Percentiles rank a stretch among this genome's conserved stretches.
phyloP scores from a whole-genome alignment of 257 asterid genomes.

The Ajuga chamaepitys region DNA sequence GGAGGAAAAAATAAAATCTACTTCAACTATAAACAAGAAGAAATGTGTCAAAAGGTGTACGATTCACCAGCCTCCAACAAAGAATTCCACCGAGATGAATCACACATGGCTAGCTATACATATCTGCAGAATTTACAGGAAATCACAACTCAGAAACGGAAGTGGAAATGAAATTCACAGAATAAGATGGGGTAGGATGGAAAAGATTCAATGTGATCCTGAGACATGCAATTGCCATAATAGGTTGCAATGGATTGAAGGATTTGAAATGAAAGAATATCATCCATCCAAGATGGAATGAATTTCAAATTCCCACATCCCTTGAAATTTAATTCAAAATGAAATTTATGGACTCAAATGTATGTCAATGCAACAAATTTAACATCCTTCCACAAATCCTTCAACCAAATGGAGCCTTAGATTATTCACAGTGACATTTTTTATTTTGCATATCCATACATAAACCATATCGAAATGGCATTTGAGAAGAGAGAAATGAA shows the following conservation, averaged over 20 bases:
- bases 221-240: not conserved
- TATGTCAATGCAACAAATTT: too few relatives aligned
- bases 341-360: too few relatives aligned
- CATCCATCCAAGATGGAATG: too few relatives aligned
- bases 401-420: too few relatives aligned
- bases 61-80: slow-evolving; percentile 11
- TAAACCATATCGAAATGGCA: not conserved
- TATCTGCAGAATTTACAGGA: slow-evolving; percentile 28
- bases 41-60: slow-evolving; percentile 3
- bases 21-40: slow-evolving; percentile 25
- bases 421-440: not conserved
- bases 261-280: too few relatives aligned
- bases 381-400: too few relatives aligned
- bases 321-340: too few relatives aligned
- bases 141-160: slow-evolving; percentile 4
- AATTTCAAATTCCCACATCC: too few relatives aligned
- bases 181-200: not conserved
- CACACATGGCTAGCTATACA: slow-evolving; percentile 27
- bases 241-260: too few relatives aligned
- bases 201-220: not conserved
- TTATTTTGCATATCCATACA: not conserved
- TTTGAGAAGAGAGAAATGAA: not conserved
- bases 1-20: slow-evolving; percentile 7
- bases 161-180: not conserved
- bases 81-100: not conserved